These are phyloP conservation scores for Lactarius evosmus DNA, from an alignment of 768 basidiomycete species.

Conservation along the genomic window DNA sequence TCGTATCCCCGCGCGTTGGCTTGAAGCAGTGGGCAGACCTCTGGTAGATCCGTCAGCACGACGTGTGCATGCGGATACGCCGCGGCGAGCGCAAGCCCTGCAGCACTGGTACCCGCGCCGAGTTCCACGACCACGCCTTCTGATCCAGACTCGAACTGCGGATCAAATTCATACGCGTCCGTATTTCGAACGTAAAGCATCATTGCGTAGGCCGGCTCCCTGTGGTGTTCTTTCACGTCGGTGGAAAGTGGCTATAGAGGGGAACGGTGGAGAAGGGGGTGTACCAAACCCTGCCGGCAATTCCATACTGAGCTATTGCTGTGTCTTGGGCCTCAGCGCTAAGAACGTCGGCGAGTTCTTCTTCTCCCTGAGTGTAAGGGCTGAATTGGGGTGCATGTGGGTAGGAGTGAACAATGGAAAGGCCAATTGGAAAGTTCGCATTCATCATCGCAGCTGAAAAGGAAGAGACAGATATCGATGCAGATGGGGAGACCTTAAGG, in stretches of 20 bases:
- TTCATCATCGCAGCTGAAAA: constrained; percentile 17
- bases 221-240: constrained; percentile 32
- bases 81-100: constrained; percentile 41
- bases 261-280: constrained; percentile 20
- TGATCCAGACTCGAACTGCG: constrained; percentile 42
- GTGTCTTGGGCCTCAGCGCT: constrained; percentile 44
- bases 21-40: constrained; percentile 56
- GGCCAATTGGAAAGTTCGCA: constrained; percentile 9
- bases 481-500: neutral
- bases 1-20: constrained; percentile 35
- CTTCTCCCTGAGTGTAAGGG: neutral
- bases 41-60: constrained; percentile 71
- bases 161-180: constrained; percentile 47
- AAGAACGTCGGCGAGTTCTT: constrained; percentile 28
- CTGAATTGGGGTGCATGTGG: constrained; percentile 5
- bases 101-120: constrained; percentile 73
- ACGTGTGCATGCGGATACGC: constrained; percentile 32
- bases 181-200: constrained; percentile 50
- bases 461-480: neutral
- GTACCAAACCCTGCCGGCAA: constrained; percentile 83
- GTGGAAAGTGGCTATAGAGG: constrained; percentile 43
- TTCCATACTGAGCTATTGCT: constrained; percentile 71
- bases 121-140: constrained; percentile 59
- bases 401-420: constrained; percentile 19
- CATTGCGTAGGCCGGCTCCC: constrained; percentile 73